Base-by-base conservation (phyloP, 345 rosid genomes). In the Euphorbia pulcherrima region DNA sequence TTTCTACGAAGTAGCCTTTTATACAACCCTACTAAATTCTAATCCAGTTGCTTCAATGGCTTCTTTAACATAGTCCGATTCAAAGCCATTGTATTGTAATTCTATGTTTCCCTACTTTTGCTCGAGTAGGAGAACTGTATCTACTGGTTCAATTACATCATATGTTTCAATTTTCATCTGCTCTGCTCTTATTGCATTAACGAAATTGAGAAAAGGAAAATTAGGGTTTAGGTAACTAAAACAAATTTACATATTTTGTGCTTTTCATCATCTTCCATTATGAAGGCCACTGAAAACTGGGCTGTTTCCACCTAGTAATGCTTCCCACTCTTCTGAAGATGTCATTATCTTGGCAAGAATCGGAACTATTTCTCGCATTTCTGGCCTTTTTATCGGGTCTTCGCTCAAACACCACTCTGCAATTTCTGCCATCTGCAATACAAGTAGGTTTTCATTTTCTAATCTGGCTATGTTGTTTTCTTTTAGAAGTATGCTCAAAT, bases 271-370 rank as follows among this genome's bases (percentile, higher is more conserved):
- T 84, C 88, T 82, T 75, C 90, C 90, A 56, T 62, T 67, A 64
- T 74, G 70, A 8, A 87, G 6, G 17, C 86, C 86, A 27, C 88
- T 85, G 62, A 85, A 87, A 72, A 85, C 81, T 59, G 79, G 83
- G 86, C 88, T 78, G 67, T 65, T 82, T 21, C 85, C 88, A 40
- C 85, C 92, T 2, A 79, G 55, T 8, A 90, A 85, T 6, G 89
- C 88, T 71, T 87, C 92, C 85, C 89, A 84, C 44, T 84, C 92
- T 16, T 64, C 68, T 12, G 90, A 82, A 57, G 87, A 74, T 20
- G 67, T 72, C 59, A 55, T 29, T 17, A 87, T 79, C 28, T 65
- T 76, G 10, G 85, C 76, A 7, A 85, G 64, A 5, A 58, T 55
- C 21, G 74, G 74, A 18, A 83, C 83, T 7, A 82, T 27, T 48